Evolutionary conservation across 139 green algal genomes (phyloP).

Genomic region (Coelastrella sp.): DNA sequence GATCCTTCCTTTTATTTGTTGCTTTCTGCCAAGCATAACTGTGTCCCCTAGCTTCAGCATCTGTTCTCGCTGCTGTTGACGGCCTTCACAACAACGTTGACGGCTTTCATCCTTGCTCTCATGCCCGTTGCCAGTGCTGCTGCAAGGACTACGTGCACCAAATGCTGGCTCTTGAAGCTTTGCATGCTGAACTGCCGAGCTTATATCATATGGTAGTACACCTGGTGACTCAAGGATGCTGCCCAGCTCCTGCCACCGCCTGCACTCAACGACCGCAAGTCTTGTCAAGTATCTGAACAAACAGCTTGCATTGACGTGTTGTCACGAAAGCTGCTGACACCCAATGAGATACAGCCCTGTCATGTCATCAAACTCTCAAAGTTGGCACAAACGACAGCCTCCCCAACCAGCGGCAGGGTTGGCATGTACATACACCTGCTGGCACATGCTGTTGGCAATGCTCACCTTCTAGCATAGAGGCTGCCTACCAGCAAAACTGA

Average conservation of each 20-base stretch:
- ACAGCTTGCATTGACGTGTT: not conserved
- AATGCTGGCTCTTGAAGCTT: not conserved
- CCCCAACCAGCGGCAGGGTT: too few relatives aligned
- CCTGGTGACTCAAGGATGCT: not conserved
- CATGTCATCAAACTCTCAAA: not conserved
- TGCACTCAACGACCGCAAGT: too few relatives aligned
- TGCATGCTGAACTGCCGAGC: not conserved
- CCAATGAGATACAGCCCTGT: not conserved
- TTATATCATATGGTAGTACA: not conserved
- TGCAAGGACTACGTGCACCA: not conserved
- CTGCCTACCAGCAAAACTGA: not conserved
- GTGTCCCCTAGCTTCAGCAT: slow-evolving; percentile 16
- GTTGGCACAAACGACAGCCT: not conserved
- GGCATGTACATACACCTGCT: too few relatives aligned
- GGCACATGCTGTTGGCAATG: too few relatives aligned
- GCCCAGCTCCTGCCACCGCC: slow-evolving; percentile 34
- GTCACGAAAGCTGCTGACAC: not conserved
- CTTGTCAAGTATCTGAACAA: too few relatives aligned
- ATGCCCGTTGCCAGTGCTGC: not conserved
- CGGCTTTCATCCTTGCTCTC: not conserved
- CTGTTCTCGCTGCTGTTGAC: not conserved
- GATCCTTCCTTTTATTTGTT: slow-evolving; percentile 4
- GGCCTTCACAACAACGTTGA: not conserved
- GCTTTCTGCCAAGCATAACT: slow-evolving; percentile 36
- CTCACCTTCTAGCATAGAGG: slow-evolving; percentile 4